phyloP scores from a whole-genome alignment of 768 basidiomycete genomes.

The Mycena floridula region DNA sequence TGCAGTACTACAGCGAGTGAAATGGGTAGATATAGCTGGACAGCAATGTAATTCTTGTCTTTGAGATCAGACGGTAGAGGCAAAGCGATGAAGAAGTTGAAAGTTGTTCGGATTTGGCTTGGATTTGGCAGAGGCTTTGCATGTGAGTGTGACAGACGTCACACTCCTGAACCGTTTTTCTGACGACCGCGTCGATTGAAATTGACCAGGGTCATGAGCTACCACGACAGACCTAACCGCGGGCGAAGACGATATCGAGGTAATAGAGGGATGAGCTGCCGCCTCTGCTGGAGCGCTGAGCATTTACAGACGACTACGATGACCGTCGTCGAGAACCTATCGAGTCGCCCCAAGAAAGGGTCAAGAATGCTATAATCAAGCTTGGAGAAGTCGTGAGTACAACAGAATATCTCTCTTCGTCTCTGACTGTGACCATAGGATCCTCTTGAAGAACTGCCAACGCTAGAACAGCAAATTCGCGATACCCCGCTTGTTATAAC shows the following conservation, averaged over 20 bases:
- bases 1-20: too few species aligned
- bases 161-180: too few species aligned
- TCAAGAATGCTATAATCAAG: constrained; percentile 61
- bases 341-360: constrained; percentile 70
- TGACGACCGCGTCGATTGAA: too few species aligned
- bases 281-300: constrained; percentile 11
- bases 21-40: too few species aligned
- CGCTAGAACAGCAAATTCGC: constrained; percentile 59
- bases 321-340: constrained; percentile 57
- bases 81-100: too few species aligned
- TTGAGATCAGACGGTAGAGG: too few species aligned
- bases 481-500: constrained; percentile 56
- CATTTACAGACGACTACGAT: constrained; percentile 55
- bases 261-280: constrained; percentile 27
- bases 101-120: too few species aligned
- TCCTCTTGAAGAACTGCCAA: constrained; percentile 60
- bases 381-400: constrained; percentile 76
- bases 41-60: too few species aligned
- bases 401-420: background rate
- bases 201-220: too few species aligned
- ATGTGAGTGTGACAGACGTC: too few species aligned
- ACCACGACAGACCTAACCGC: constrained; percentile 46
- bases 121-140: too few species aligned
- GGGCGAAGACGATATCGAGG: constrained; percentile 49
- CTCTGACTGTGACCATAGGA: constrained; percentile 40